phyloP scores from a whole-genome alignment of 208 protist genomes.

The Leishmania lainsoni region DNA sequence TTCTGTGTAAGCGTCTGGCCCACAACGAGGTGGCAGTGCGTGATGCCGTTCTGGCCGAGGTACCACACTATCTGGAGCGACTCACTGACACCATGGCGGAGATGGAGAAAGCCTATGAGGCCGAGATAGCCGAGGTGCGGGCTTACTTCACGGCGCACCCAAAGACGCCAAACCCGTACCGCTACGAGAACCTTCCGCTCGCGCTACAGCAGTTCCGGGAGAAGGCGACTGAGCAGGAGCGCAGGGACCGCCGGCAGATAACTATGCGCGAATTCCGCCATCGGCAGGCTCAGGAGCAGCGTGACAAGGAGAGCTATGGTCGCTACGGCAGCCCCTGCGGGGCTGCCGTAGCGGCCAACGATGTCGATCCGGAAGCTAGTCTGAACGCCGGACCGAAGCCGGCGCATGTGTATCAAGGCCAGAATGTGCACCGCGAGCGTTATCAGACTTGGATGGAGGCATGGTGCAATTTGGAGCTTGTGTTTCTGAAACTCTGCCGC shows the following conservation, averaged over 20 bases:
- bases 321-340: slow-evolving; percentile 35
- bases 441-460: slow-evolving; percentile 67
- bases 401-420: slow-evolving; percentile 34
- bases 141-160: slow-evolving; percentile 53
- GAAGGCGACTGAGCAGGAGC: slow-evolving; percentile 37
- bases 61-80: slow-evolving; percentile 64
- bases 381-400: slow-evolving; percentile 24
- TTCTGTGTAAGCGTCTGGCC: slow-evolving; percentile 77
- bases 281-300: slow-evolving; percentile 37
- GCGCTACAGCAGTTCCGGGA: slow-evolving; percentile 48
- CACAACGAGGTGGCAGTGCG: slow-evolving; percentile 88
- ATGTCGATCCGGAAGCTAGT: slow-evolving; percentile 35
- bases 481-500: slow-evolving; percentile 86
- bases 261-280: slow-evolving; percentile 37
- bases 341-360: slow-evolving; percentile 21
- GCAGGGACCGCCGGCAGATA: slow-evolving; percentile 34
- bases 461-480: slow-evolving; percentile 79
- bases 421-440: slow-evolving; percentile 39
- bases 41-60: slow-evolving; percentile 67
- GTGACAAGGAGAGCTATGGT: slow-evolving; percentile 37
- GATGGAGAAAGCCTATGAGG: slow-evolving; percentile 56
- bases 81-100: slow-evolving; percentile 43
- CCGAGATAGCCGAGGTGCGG: slow-evolving; percentile 37
- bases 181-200: slow-evolving; percentile 61
- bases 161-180: slow-evolving; percentile 46